A percentile compares a stretch with the other conserved stretches of the same genome.
phyloP scores from a whole-genome alignment of 805 yeast genomes.

The Spencermartinsiella europaea region DNA sequence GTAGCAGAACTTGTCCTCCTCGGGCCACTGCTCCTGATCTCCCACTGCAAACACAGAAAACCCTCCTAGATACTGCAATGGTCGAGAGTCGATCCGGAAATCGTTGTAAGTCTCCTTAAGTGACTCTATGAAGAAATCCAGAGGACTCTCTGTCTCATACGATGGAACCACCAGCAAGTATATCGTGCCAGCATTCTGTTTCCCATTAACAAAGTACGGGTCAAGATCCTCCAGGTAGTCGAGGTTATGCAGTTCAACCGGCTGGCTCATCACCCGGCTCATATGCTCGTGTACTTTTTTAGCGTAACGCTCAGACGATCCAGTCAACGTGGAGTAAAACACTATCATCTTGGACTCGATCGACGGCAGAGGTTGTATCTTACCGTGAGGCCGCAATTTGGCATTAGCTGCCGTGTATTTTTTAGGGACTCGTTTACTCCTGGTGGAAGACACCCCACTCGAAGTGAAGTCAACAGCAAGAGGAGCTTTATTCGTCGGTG shows the following conservation, averaged over 20 bases:
- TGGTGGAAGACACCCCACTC: not conserved
- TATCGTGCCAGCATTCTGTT: conserved; percentile 34
- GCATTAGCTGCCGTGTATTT: conserved; percentile 9
- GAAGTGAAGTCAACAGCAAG: conserved; percentile 24
- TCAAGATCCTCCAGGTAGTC: conserved; percentile 85
- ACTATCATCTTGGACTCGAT: conserved; percentile 55
- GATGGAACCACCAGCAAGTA: conserved; percentile 81
- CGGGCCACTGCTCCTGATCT: conserved; percentile 79
- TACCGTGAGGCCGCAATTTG: not conserved
- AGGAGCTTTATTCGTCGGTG: conserved; percentile 12
- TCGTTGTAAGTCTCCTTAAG: conserved; percentile 77
- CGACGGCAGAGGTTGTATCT: conserved; percentile 12
- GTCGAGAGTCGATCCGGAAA: conserved; percentile 79
- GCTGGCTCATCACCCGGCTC: conserved; percentile 26
- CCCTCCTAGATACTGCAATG: conserved; percentile 64
- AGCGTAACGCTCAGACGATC: conserved; percentile 72
- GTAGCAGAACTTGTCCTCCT: conserved; percentile 66
- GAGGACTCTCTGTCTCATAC: conserved; percentile 87
- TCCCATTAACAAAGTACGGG: conserved; percentile 69
- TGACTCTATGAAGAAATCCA: conserved; percentile 79
- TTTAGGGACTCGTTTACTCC: conserved; percentile 16
- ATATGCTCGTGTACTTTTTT: conserved; percentile 39
- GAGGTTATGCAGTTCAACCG: conserved; percentile 56
- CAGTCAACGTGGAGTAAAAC: conserved; percentile 83
- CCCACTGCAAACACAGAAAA: conserved; percentile 86